These are phyloP conservation scores for Daucus carota DNA, from an alignment of 129 eudicot species.

Conservation along the genomic window DH1_v3.0 NC_030387.2:24753001-24753500, in stretches of 20 bases:
- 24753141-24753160: not conserved
- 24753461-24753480: not conserved
- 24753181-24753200: not conserved
- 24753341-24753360: not conserved
- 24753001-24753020: slow-evolving; percentile 98
- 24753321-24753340: not conserved
- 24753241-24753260: not conserved
- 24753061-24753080: not conserved
- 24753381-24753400: not conserved
- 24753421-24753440: not conserved
- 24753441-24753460: not conserved
- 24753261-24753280: not conserved
- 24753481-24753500: not conserved
- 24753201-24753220: not conserved
- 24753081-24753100: slow-evolving; percentile 2
- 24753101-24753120: not conserved
- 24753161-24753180: not conserved
- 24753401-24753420: not conserved
- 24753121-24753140: not conserved
- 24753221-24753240: not conserved
- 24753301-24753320: not conserved
- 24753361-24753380: not conserved
- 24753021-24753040: slow-evolving; percentile 99
- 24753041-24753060: slow-evolving; percentile 3
- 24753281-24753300: not conserved